Evolutionary conservation across 352 stramenopile species (phyloP).

Genomic region (Thalassiosira ordinaria): DNA sequence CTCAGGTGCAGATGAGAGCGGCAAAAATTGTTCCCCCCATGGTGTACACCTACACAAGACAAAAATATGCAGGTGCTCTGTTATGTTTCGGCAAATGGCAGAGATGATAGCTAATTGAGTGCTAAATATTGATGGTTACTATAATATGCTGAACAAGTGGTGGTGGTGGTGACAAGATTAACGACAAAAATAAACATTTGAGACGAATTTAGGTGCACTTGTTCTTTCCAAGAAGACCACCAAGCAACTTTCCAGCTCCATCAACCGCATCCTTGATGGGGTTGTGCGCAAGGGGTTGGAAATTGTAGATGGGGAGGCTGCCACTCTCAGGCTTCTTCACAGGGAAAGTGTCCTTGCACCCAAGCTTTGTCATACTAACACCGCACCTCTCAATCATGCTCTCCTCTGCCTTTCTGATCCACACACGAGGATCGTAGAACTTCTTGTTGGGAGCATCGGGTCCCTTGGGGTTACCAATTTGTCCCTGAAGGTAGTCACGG

Average conservation of each 20-base stretch:
- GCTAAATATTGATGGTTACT: no score
- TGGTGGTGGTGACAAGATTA: background rate
- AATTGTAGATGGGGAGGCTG: conserved; percentile 54
- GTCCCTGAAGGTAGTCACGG: conserved; percentile 94
- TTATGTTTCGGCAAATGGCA: no score
- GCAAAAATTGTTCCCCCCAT: no score
- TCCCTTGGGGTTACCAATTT: conserved; percentile 97
- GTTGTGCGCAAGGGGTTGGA: conserved; percentile 44
- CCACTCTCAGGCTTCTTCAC: conserved; percentile 55
- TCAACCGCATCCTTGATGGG: conserved; percentile 34
- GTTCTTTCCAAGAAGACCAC: conserved; percentile 18
- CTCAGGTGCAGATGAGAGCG: no score
- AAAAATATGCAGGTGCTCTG: no score
- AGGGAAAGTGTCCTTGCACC: conserved; percentile 57
- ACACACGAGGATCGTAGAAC: conserved; percentile 97
- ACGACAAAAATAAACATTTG: background rate
- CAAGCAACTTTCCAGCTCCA: conserved; percentile 20
- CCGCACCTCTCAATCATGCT: conserved; percentile 92
- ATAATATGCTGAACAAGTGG: background rate
- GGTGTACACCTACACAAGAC: no score
- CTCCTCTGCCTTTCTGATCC: conserved; percentile 96
- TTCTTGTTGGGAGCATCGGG: conserved; percentile 99
- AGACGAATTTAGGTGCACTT: conserved; percentile 2
- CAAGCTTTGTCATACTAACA: conserved; percentile 91
- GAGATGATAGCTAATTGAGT: no score